These are phyloP conservation scores for Hysterangium stoloniferum DNA, from an alignment of 768 basidiomycete genomes.

Conservation along the genomic window DNA sequence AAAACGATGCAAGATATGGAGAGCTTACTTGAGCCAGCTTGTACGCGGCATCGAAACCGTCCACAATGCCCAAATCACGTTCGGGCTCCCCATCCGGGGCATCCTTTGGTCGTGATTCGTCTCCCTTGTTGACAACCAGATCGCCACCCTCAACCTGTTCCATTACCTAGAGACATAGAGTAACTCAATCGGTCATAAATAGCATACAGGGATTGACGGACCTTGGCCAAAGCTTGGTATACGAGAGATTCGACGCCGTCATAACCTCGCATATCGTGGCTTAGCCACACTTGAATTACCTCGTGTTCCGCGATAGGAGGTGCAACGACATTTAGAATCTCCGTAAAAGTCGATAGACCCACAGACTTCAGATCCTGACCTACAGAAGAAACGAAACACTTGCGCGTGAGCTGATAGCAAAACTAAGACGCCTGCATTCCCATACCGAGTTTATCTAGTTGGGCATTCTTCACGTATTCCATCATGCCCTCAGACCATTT, in stretches of 20 bases:
- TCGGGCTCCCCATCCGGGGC: constrained; percentile 29
- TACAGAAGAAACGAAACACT: constrained; percentile 24
- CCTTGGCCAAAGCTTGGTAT: constrained; percentile 77
- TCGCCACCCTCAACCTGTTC: constrained; percentile 94
- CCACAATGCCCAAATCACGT: constrained; percentile 75
- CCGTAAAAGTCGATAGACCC: constrained; percentile 81
- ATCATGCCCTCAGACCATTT: constrained; percentile 84
- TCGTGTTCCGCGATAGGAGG: constrained; percentile 98
- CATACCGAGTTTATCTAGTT: constrained; percentile 84
- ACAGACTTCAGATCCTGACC: constrained; percentile 87
- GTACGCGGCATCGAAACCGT: constrained; percentile 76
- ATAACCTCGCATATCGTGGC: constrained; percentile 95
- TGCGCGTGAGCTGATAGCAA: constrained; percentile 5
- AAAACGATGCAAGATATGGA: constrained; percentile 16
- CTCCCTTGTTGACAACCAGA: constrained; percentile 77
- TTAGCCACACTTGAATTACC: constrained; percentile 91
- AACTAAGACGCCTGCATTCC: constrained; percentile 12
- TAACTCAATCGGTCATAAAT: background rate
- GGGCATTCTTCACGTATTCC: constrained; percentile 81
- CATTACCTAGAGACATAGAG: constrained; percentile 51
- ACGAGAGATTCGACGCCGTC: constrained; percentile 93
- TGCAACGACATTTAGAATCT: constrained; percentile 92
- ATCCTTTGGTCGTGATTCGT: constrained; percentile 67
- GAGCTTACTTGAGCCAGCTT: constrained; percentile 71
- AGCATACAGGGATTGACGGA: constrained; percentile 22